Base-by-base conservation (phyloP, 768 basidiomycete genomes). In the Chalciporus piperatus region DNA sequence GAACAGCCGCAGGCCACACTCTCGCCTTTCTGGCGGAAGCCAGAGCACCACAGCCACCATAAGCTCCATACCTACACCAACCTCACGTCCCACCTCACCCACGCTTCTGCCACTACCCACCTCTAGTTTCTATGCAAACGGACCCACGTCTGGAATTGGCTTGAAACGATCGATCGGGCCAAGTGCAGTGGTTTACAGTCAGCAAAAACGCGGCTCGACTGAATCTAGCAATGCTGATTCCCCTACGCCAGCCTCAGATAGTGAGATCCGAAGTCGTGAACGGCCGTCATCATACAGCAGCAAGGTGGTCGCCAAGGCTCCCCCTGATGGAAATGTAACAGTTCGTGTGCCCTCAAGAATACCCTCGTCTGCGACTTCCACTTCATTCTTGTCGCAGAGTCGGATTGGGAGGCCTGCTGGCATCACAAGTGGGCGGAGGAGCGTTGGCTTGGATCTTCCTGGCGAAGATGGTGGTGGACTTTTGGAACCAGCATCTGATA, bases 61-160 rank as follows among this genome's bases (percentile, higher is more conserved):
- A 17, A 83, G 81, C 56, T 81, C 84, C 11, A 80, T 88, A 44
- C 77, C 83, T 10, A 83, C 85, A 4, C 80, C 87, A 16, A 71
- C 76, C 5, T 87, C 87, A 35, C 82, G 89, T 2, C 89, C 89
- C 9, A 67, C 84, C 19, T 88, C 89, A 20, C 89, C 89, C 9
- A 89, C 87, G 16, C 84, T 86, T 59, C 74, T 91, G 22, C 88
- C 88, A n/a, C 57, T 89, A 27, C 85, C 88, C 3, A 76, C 81
- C 22, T 69, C 74, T 23, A 72, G 79, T 35, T 52, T 80, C 20
- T 79, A 82, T 53, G 62, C 72, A n/a, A 71, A 72, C 28, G 60
- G 72, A 40, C 27, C 50, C 27, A 45, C 45, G 23, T 40, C 73
- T 19, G 76, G 75, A 11, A 66, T 69, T 27, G 78, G 78, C 3